A percentile compares a stretch with the other conserved stretches of the same genome.
Evolutionary conservation across 768 basidiomycete genomes (phyloP).

Genomic region (Melanogaster broomeanus): DNA sequence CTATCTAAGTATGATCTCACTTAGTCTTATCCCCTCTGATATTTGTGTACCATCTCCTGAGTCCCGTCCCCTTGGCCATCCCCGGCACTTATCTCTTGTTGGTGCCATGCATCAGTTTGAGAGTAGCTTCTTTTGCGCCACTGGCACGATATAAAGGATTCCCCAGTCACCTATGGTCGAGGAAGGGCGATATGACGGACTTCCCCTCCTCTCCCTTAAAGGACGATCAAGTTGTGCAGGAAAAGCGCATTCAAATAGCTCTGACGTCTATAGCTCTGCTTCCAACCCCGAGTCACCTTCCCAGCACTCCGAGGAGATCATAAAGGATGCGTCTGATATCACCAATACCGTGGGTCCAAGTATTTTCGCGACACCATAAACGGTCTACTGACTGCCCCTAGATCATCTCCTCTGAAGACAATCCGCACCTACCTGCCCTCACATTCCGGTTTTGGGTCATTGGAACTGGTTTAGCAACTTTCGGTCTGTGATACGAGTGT

Average conservation of each 20-base stretch:
- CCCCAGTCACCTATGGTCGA: too few species aligned
- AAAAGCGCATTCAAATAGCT: too few species aligned
- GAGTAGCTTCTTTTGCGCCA: too few species aligned
- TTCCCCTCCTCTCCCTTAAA: not conserved
- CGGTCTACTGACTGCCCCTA: constrained; percentile 10
- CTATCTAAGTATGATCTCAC: too few species aligned
- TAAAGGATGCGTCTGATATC: constrained; percentile 9
- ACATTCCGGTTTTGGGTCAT: constrained; percentile 52
- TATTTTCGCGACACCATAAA: not conserved
- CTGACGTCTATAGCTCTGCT: not conserved
- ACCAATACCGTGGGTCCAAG: constrained; percentile 3
- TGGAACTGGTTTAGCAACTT: constrained; percentile 49
- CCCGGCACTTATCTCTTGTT: too few species aligned
- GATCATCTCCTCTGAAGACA: constrained; percentile 51
- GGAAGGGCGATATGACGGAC: too few species aligned
- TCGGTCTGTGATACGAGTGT: constrained; percentile 27
- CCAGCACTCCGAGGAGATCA: constrained; percentile 2
- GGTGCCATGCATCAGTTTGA: too few species aligned
- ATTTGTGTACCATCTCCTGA: too few species aligned
- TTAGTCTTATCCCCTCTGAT: too few species aligned
- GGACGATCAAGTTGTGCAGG: not conserved
- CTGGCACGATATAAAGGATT: too few species aligned
- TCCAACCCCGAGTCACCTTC: not conserved
- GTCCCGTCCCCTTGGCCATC: too few species aligned
- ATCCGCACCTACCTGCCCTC: constrained; percentile 47